Percentiles rank a stretch among this genome's conserved stretches.
phyloP scores from a whole-genome alignment of 2,329 filamentous ascomycete species.

The Fulvia fulva region DNA sequence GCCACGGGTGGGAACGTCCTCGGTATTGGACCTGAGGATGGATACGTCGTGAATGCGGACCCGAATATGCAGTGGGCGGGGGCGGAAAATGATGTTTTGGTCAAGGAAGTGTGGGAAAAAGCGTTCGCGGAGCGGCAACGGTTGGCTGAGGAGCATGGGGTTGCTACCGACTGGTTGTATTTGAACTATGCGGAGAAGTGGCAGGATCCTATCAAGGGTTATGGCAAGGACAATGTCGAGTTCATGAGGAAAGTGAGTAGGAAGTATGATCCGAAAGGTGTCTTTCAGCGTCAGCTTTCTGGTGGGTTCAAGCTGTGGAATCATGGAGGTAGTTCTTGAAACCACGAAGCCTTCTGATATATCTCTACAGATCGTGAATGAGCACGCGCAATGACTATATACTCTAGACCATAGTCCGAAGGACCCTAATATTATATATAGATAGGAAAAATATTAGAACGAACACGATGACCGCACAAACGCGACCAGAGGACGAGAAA shows the following conservation, averaged over 20 bases:
- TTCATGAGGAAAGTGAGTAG: constrained; percentile 15
- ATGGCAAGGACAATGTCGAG: constrained; percentile 27
- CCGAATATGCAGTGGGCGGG: no score
- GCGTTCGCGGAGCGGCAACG: not conserved
- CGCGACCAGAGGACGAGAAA: no score
- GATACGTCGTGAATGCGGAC: no score
- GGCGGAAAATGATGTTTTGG: not conserved
- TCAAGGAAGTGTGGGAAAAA: not conserved
- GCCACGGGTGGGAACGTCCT: no score
- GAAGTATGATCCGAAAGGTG: constrained; percentile 21
- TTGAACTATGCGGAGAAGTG: constrained; percentile 31
- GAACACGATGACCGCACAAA: no score
- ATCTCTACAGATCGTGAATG: no score
- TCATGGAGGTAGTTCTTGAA: not conserved
- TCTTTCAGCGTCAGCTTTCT: not conserved
- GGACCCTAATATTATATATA: no score
- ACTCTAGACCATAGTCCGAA: no score
- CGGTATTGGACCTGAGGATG: no score
- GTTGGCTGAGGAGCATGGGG: not conserved
- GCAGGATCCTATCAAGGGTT: constrained; percentile 31
- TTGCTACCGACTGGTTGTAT: constrained; percentile 12
- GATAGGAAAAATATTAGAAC: no score
- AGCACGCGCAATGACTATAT: no score
- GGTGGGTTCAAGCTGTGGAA: not conserved
- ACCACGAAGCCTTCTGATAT: no score